phyloP scores from a whole-genome alignment of 345 rosid genomes.

The Salix viminalis region DNA sequence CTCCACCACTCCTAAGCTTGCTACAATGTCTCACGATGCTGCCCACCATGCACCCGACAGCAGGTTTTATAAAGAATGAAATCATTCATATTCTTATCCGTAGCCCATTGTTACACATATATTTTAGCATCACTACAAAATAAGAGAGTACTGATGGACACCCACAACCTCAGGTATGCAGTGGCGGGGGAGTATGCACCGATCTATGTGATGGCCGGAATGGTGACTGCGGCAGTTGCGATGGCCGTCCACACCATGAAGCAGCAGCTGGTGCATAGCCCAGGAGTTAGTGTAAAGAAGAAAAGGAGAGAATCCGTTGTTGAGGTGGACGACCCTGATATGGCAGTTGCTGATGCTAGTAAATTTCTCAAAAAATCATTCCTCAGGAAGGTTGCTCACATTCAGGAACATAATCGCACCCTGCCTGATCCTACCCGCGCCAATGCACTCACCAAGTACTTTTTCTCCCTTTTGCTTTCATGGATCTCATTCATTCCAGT shows the following conservation, averaged over 20 bases:
- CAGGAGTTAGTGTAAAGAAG: constrained; percentile 39
- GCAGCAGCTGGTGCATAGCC: constrained; percentile 46
- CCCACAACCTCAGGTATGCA: constrained; percentile 20
- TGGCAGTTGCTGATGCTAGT: constrained; percentile 20
- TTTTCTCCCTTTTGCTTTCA: too few relatives aligned
- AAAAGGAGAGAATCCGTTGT: constrained; percentile 43
- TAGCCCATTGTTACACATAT: too few relatives aligned
- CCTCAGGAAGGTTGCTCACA: constrained; percentile 45
- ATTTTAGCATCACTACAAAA: too few relatives aligned
- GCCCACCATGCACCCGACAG: too few relatives aligned
- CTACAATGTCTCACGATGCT: neutral
- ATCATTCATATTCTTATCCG: too few relatives aligned
- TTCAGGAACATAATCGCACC: constrained; percentile 33
- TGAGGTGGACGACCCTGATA: constrained; percentile 47
- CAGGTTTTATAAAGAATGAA: too few relatives aligned
- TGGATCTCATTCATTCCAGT: too few relatives aligned
- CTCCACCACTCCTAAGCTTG: constrained; percentile 11
- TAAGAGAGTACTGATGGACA: neutral
- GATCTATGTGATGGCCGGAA: constrained; percentile 37
- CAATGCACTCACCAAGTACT: too few relatives aligned
- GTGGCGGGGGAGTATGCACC: constrained; percentile 41
- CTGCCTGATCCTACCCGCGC: constrained; percentile 25
- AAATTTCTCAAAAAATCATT: constrained; percentile 46
- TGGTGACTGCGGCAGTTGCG: constrained; percentile 26
- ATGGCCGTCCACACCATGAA: constrained; percentile 40